Percentiles rank a stretch among this genome's conserved stretches.
Evolutionary conservation across 805 yeast species (phyloP).

Genomic region (Kregervanrija delftensis): DNA sequence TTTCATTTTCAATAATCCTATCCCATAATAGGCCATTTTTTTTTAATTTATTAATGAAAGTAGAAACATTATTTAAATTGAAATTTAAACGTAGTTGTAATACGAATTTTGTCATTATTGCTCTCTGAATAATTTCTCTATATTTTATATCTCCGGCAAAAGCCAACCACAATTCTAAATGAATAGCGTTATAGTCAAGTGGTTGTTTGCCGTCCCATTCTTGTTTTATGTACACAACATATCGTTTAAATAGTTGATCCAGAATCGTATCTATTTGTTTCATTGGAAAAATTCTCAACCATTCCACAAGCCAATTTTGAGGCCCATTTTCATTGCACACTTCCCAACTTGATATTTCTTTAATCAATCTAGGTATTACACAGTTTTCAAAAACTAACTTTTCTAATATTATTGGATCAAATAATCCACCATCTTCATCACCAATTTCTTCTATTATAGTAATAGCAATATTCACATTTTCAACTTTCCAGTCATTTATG

Average conservation of each 20-base stretch:
- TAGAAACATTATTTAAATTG: background rate
- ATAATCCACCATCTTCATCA: constrained; percentile 1
- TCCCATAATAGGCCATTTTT: background rate
- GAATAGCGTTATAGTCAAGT: constrained; percentile 5
- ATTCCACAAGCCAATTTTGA: constrained; percentile 2
- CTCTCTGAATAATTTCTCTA: constrained; percentile 15
- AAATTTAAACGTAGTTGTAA: constrained; percentile 15
- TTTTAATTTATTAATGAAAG: background rate
- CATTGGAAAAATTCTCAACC: background rate
- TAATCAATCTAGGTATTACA: constrained; percentile 32
- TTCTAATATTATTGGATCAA: background rate
- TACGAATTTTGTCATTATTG: constrained; percentile 54
- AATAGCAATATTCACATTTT: constrained; percentile 3
- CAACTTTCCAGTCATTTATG: constrained; percentile 1
- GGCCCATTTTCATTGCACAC: constrained; percentile 11
- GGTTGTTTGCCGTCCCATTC: constrained; percentile 13
- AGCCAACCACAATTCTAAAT: constrained; percentile 28
- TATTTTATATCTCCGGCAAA: constrained; percentile 23
- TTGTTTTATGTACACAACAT: constrained; percentile 15
- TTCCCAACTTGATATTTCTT: constrained; percentile 17
- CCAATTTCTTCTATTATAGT: constrained; percentile 28
- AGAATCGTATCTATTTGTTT: background rate
- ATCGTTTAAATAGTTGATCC: constrained; percentile 11
- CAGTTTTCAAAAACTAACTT: constrained; percentile 10
- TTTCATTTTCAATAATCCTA: constrained; percentile 15